A percentile compares a stretch with the other conserved stretches of the same genome.
Evolutionary conservation across 2,329 filamentous ascomycete genomes (phyloP).

Genomic region (Chaetomiaceae sp.): DNA sequence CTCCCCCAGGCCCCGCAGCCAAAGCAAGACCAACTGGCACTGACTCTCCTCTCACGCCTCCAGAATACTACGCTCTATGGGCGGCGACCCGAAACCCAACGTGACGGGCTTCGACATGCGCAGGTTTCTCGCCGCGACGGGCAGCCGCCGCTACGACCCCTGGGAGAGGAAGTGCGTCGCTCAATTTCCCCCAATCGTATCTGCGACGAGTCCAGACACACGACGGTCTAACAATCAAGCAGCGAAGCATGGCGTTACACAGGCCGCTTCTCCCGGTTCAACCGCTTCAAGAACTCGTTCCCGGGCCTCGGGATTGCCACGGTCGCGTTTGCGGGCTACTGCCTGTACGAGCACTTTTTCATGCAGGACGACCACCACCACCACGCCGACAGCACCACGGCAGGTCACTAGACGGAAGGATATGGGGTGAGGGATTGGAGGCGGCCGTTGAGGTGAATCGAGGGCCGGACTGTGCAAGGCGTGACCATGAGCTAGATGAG

Average conservation of each 20-base stretch:
- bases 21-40: neutral
- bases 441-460: too few relatives aligned
- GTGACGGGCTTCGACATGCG: slow-evolving; percentile 90
- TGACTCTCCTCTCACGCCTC: neutral
- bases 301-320: slow-evolving; percentile 90
- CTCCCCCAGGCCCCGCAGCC: neutral
- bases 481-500: too few relatives aligned
- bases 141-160: slow-evolving; percentile 59
- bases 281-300: slow-evolving; percentile 82
- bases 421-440: neutral
- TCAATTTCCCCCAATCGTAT: too few relatives aligned
- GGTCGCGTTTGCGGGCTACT: slow-evolving; percentile 86
- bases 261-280: slow-evolving; percentile 80
- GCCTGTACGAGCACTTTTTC: slow-evolving; percentile 85
- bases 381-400: slow-evolving; percentile 54
- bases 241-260: slow-evolving; percentile 96
- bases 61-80: slow-evolving; percentile 49
- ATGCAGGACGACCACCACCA: slow-evolving; percentile 64
- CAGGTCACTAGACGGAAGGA: neutral
- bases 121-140: slow-evolving; percentile 70
- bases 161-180: slow-evolving; percentile 59
- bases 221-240: too few relatives aligned
- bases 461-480: too few relatives aligned
- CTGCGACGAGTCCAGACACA: too few relatives aligned
- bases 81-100: slow-evolving; percentile 56